phyloP scores from a whole-genome alignment of 805 yeast genomes.

The Blastobotrys muscicola region DNA sequence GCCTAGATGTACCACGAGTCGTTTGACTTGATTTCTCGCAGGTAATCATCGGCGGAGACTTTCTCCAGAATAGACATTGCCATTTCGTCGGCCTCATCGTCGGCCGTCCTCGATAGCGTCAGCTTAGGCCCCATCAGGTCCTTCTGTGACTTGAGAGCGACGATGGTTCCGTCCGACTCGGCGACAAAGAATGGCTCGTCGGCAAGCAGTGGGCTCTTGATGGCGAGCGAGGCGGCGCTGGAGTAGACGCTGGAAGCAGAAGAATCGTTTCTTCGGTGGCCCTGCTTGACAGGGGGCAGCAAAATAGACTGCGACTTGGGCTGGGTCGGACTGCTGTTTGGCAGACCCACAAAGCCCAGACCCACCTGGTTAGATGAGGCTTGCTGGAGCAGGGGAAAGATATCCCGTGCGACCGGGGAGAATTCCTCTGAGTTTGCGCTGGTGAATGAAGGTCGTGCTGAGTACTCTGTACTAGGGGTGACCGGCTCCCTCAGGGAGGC shows the following conservation, averaged over 20 bases:
- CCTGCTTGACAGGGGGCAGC: too few relatives aligned
- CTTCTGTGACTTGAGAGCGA: neutral
- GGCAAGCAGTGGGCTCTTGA: neutral
- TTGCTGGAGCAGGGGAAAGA: too few relatives aligned
- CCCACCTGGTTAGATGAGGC: too few relatives aligned
- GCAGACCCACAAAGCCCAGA: too few relatives aligned
- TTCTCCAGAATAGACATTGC: conserved; percentile 26
- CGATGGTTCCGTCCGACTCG: conserved; percentile 3
- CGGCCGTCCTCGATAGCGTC: conserved; percentile 12
- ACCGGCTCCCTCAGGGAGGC: too few relatives aligned
- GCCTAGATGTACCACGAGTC: conserved; percentile 17
- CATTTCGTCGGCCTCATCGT: conserved; percentile 26
- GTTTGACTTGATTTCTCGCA: conserved; percentile 13
- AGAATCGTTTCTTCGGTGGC: neutral
- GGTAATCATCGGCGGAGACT: conserved; percentile 22
- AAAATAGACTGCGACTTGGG: too few relatives aligned
- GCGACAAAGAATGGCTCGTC: conserved; percentile 7
- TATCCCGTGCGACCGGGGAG: too few relatives aligned
- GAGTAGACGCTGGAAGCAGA: conserved; percentile 1
- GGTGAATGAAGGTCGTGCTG: too few relatives aligned
- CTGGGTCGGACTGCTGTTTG: too few relatives aligned
- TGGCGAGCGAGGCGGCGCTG: neutral
- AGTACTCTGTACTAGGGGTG: too few relatives aligned
- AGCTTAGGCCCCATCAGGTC: neutral
- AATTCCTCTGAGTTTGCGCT: too few relatives aligned